Conservation (phyloP, 768 basidiomycete genomes). For the Boletus bicolor region DNA sequence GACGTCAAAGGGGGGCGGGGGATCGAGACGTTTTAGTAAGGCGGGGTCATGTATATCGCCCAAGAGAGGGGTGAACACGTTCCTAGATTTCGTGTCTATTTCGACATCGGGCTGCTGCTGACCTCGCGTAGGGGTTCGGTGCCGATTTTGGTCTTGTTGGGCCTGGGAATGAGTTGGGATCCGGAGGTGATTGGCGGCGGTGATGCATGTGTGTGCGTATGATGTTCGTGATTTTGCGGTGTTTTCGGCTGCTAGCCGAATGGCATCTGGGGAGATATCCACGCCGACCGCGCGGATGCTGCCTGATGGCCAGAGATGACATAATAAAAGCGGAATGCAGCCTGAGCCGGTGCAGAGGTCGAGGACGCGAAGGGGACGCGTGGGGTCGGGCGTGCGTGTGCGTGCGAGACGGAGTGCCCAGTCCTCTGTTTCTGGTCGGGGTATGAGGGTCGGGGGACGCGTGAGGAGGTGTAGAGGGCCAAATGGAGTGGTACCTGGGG, state of each 20-base stretch:
- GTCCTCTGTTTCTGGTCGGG: constrained; percentile 91
- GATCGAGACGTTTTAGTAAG: constrained; percentile 26
- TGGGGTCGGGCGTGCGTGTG: constrained; percentile 32
- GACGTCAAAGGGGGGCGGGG: constrained; percentile 61
- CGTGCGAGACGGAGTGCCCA: constrained; percentile 66
- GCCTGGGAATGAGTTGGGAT: neutral
- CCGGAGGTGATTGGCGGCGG: neutral
- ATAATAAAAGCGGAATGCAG: constrained; percentile 86
- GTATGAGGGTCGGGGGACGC: constrained; percentile 84
- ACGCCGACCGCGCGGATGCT: constrained; percentile 57
- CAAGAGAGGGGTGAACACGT: constrained; percentile 40
- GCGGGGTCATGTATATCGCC: constrained; percentile 40
- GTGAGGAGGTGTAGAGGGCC: constrained; percentile 73
- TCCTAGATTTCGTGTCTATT: constrained; percentile 1
- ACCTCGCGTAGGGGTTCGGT: neutral
- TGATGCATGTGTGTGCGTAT: neutral
- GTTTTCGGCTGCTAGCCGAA: constrained; percentile 48
- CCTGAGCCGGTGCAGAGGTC: constrained; percentile 95
- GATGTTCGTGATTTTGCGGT: constrained; percentile 16
- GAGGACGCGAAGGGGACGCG: constrained; percentile 46
- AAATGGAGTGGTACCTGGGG: constrained; percentile 76
- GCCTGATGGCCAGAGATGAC: constrained; percentile 57
- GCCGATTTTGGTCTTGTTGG: neutral
- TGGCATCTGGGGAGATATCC: constrained; percentile 64
- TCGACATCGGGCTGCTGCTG: neutral